Base-by-base conservation (phyloP, 1,139 yeast species). In the Geotrichum reessii region DNA sequence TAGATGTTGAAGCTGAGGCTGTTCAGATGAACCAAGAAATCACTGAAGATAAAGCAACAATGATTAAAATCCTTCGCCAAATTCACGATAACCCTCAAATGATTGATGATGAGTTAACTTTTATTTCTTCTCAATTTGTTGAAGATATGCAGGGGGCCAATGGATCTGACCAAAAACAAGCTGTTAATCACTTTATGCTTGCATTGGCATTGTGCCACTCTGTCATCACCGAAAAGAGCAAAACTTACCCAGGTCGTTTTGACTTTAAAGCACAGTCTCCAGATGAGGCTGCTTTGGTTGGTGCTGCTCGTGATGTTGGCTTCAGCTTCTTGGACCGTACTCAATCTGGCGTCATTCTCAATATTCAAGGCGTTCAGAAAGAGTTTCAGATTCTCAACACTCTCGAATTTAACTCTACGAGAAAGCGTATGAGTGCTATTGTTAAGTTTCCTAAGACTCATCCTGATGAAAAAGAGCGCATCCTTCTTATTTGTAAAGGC, bases 401-500 rank as follows among this genome's bases (percentile, higher is more conserved):
- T 60, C 92, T 98, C 74, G 99, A 95, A 71, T 95, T 95, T 75
- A 95, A 93, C 71, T 92, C 98, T 0, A 92, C 99, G 0, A 82
- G 99, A 73, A 95, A 95, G 74, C 82, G 99, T 74, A 95, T 95
- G 99, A 88, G 96, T 54, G 95, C 97, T 0, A 84, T 93, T 56
- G 88, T 91, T 73, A 80, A 96, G 69, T 87, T 95, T 65, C 98
- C 99, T 0, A 98, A 93, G 76, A 28, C 50, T 14, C 46, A 42
- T 8, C 22, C 55, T 17, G 40, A 76, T 92, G 66, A 92, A 87
- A 62, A 66, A 27, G 97, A 97, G 0, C 78, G 85, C 21, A 89
- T 95, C 51, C 80, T 96, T 61, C 75, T 95, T 55, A 91, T 89
- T 69, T 91, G 97, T 71, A 95, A 95, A 72, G 99, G 99, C 69